Evolutionary conservation across 2,329 filamentous ascomycete species (phyloP).

Genomic region (Aureobasidium sp.): DNA sequence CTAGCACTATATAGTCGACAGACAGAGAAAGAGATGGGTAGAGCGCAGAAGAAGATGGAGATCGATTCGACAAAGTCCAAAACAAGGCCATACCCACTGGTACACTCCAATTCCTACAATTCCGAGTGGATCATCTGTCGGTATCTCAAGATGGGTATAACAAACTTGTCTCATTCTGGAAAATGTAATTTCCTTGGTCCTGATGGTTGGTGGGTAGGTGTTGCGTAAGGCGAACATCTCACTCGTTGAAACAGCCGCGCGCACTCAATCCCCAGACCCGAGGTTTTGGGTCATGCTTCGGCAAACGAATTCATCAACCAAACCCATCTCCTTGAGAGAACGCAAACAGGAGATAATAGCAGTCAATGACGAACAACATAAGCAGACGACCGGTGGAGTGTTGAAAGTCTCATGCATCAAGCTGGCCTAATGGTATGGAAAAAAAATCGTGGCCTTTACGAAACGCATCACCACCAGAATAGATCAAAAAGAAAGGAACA

Average conservation of each 20-base stretch:
- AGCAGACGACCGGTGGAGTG: no score
- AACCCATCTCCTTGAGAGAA: not conserved
- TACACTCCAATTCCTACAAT: not conserved
- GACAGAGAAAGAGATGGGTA: not conserved
- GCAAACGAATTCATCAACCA: not conserved
- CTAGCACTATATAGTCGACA: not conserved
- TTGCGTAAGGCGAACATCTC: not conserved
- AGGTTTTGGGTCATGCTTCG: not conserved
- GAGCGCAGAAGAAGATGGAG: not conserved
- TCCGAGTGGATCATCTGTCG: not conserved
- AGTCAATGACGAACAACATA: no score
- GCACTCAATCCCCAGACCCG: not conserved
- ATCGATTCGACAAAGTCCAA: not conserved
- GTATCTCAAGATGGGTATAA: not conserved
- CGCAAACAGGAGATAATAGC: not conserved
- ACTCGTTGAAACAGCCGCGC: constrained; percentile 1
- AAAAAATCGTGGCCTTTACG: not conserved
- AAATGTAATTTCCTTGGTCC: not conserved
- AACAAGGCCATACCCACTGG: not conserved
- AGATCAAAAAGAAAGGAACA: not conserved
- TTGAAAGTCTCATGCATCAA: not conserved
- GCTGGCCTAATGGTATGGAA: not conserved
- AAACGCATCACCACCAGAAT: not conserved
- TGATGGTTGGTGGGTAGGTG: not conserved
- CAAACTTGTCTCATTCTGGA: not conserved